Percentiles rank a stretch among this genome's conserved stretches.
Evolutionary conservation across 768 basidiomycete species (phyloP).

Genomic region (Naematelia encephala): DNA sequence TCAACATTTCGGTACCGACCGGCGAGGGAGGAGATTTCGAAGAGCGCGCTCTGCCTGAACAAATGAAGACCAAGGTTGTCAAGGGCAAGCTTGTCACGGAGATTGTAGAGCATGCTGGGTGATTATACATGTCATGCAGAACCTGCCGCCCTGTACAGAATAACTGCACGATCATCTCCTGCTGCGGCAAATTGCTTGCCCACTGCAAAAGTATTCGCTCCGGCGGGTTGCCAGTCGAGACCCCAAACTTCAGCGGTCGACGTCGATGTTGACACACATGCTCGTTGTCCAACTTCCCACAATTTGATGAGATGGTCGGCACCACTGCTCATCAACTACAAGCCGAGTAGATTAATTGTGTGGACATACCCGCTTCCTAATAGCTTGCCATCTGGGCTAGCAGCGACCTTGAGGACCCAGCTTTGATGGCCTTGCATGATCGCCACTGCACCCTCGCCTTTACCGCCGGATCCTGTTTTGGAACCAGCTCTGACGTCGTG

Average conservation of each 20-base stretch:
- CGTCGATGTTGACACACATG: constrained; percentile 42
- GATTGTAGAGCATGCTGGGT: constrained; percentile 75
- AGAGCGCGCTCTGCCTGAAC: constrained; percentile 89
- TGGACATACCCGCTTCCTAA: constrained; percentile 71
- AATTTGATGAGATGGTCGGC: constrained; percentile 45
- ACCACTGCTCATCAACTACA: constrained; percentile 34
- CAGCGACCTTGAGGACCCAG: constrained; percentile 80
- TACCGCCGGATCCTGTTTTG: constrained; percentile 57
- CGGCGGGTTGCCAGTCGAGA: constrained; percentile 46
- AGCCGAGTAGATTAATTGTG: constrained; percentile 1
- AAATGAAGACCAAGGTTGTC: constrained; percentile 79
- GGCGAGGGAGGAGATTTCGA: constrained; percentile 89
- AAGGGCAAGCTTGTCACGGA: constrained; percentile 81
- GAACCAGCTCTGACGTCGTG: constrained; percentile 71
- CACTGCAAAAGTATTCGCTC: constrained; percentile 24
- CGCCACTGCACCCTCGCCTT: constrained; percentile 71
- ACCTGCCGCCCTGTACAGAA: constrained; percentile 46
- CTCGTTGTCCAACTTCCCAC: constrained; percentile 48
- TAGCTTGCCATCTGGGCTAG: constrained; percentile 75
- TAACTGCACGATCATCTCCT: constrained; percentile 45
- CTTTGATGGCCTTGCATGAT: constrained; percentile 83
- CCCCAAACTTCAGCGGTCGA: constrained; percentile 44
- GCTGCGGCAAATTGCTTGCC: constrained; percentile 46
- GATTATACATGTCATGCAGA: constrained; percentile 22
- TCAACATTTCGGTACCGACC: constrained; percentile 85